Evolutionary conservation across 2,329 filamentous ascomycete species (phyloP), one percentile per base, ranked within the genome.

Genomic region (Alternaria sp.): DNA sequence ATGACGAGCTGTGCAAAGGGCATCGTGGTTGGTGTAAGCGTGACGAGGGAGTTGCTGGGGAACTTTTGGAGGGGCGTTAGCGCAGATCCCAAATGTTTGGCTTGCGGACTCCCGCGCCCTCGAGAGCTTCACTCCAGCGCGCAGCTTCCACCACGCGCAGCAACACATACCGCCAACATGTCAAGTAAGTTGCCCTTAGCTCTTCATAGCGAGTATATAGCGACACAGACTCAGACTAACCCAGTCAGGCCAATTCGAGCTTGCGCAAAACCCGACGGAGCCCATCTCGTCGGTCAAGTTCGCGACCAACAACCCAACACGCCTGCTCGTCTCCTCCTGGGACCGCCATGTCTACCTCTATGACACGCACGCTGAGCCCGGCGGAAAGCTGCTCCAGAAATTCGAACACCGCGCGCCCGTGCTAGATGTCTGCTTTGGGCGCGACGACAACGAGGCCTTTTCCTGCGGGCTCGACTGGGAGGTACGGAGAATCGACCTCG

Each of bases 251-350:
- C 93, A 97, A 85, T 94, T 92, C 82, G 91, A 96, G 81, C 87
- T 97, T 75, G 86, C 89, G 64, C 88, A 93, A 73, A 90, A 94
- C 50, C 96, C 96, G 11, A 87, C 87, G 71, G 96, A 99, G 82
- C 92, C 92, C 73, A 91, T 98, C 74, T 97, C 95, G 51, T 87
- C 93, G 23, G 84, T 98, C 75, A 89, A 89, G 76, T 99, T 97
- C 85, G 93, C 94, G 69, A 92, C 93, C 37, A 83, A 86, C 65
- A 89, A 90, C n/a, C 87, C 90, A 4, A 88, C 86, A 58, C 91
- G 90, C 71, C 87, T 99, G 41, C 88, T 96, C n/a, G 94, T 95
- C 72, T 91, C 94, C 11, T 97, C 94, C 60, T 99, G 96, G 96
- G 95, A 98, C 82, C 93, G 90, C 81, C 89, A 93, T 78, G 89